Conservation (phyloP, 2,329 filamentous ascomycete genomes). For the Colletotrichum lupini region DNA sequence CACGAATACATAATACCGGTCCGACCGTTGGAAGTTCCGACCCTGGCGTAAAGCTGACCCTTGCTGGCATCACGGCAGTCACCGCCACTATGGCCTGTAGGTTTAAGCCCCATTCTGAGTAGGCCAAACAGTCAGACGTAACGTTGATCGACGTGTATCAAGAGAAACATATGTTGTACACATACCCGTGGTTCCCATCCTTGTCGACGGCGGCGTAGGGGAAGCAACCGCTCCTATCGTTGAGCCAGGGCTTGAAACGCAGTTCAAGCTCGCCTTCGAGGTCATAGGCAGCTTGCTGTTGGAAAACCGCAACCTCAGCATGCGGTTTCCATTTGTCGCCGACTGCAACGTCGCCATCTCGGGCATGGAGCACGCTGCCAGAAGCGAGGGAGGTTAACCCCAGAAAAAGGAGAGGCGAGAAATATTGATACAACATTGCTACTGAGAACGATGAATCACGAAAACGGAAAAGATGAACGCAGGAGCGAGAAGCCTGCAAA, state of each 20-base stretch:
- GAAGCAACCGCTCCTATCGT: background rate
- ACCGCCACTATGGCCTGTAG: background rate
- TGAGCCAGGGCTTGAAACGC: conserved; percentile 1
- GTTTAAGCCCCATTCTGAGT: background rate
- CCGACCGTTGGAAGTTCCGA: background rate
- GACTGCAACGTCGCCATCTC: background rate
- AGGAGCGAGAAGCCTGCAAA: no score
- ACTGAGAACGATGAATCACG: background rate
- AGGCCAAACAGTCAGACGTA: background rate
- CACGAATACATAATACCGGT: conserved; percentile 3
- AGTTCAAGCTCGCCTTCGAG: background rate
- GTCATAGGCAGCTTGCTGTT: background rate
- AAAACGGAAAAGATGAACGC: background rate
- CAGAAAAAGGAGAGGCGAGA: background rate
- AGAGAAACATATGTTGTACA: background rate
- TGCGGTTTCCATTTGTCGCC: background rate
- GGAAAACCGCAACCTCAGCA: background rate
- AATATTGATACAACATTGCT: background rate
- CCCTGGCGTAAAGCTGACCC: conserved; percentile 1
- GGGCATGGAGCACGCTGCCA: background rate
- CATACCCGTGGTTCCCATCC: conserved; percentile 1
- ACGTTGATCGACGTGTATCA: background rate
- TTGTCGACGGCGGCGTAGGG: conserved; percentile 12
- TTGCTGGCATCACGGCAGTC: background rate
- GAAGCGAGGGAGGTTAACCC: background rate